Evolutionary conservation across 805 yeast genomes (phyloP), one percentile per base, ranked within the genome.

Genomic region (Candida glaebosa): DNA sequence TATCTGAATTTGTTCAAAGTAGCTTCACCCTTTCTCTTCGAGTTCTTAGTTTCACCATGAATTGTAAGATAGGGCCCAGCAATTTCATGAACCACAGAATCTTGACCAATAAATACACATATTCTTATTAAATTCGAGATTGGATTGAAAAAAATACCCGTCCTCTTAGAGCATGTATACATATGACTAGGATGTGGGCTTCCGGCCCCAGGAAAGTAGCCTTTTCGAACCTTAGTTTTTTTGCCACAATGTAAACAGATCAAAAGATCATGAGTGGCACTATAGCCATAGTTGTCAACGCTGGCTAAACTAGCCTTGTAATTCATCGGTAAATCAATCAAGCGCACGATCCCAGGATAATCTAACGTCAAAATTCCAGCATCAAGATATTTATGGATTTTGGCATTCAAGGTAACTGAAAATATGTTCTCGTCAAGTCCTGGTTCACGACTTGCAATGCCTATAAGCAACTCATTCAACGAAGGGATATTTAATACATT

Each of bases 1-100:
- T 78, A 83, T 40, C 95, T 70, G 18, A 63, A 66, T 14, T 62
- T 47, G 51, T 75, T 76, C 43, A 85, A 65, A 0, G 65, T 66
- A 0, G 87, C 87, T 35, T 81, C 84, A 14, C 78, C 75, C 10
- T 74, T 72, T 45, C 71, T 65, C 2, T 80, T 69, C 15, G 75
- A 74, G 7, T 69, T 66, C 24, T 84, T 84, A 3, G 82, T 75
- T 57, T 86, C 93, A 17, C 95, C 95, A 58, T 84, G 89, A 4
- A 70, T 67, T 41, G 87, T 84, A 54, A 86, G 62, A 54, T 84
- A 86, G 10, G 91, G 93, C 0, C 87, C 84, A 41, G 76, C 76
- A 47, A 76, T 68, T 6, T 66, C 56, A 2, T 63, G 43, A 25
- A 54, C 60, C 6, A 60, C 46, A 5, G 58, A 59, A 28, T 55